Evolutionary conservation across 1,139 yeast species (phyloP), one percentile per base, ranked within the genome.

Genomic region (Debaryomycetaceae sp.): DNA sequence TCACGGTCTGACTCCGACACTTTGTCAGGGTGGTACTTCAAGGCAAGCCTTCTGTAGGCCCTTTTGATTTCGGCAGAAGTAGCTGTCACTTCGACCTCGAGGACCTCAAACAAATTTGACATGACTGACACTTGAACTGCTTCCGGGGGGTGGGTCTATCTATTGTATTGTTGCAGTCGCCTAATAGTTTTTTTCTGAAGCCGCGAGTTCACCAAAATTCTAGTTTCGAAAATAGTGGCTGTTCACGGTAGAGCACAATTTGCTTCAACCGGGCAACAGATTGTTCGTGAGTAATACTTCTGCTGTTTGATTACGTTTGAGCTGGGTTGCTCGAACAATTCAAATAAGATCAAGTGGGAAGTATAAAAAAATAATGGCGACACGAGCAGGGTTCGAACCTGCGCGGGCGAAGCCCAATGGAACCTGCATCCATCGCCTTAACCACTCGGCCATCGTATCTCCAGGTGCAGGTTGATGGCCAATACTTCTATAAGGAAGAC

Each of bases 21-120:
- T 51, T 85, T 85, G 51, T 85, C 95, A 0, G 95, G 95, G 51
- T 85, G 95, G 48, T 76, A 72, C 35, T 65, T 61, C 32, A 85
- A 65, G 9, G 95, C 95, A 34, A 81, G 66, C 42, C 74, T 78
- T 41, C 88, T 68, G 56, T 83, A 85, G 1, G 95, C 91, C 53
- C 73, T 77, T 43, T 81, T 78, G 48, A 85, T 82, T 40, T 84
- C 94, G 4, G 62, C 57, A 23, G 71, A 54, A 2, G 81, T 58
- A 5, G 95, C 93, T 15, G 74, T 65, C 13, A 70, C 53, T 7
- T 71, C 71, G 7, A 85, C 74, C 25, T 85, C 93, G 18, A 85
- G 69, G 5, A 83, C 62, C 37, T 73, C 86, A 53, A 84, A 85
- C 35, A 74, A 71, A 41, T 68, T 73, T n/a, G 31, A 22, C 34